phyloP scores from a whole-genome alignment of 345 rosid species.

The Boechera retrofracta region DNA sequence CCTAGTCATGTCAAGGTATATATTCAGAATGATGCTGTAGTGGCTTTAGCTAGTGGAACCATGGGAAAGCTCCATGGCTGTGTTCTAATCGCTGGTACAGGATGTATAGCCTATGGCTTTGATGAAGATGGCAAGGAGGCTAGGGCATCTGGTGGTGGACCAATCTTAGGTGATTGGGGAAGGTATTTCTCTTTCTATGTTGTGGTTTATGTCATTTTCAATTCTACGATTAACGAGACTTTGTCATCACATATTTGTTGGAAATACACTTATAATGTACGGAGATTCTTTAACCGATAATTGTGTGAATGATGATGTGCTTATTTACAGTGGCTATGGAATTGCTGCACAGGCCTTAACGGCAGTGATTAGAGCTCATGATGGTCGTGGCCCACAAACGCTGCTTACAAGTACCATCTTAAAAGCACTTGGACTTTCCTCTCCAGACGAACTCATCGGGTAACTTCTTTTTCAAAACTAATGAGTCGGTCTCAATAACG shows the following conservation, averaged over 20 bases:
- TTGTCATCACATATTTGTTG: slow-evolving; percentile 18
- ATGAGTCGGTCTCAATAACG: neutral
- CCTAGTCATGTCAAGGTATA: slow-evolving; percentile 75
- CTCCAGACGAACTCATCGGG: slow-evolving; percentile 68
- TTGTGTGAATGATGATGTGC: slow-evolving; percentile 27
- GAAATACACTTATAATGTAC: neutral
- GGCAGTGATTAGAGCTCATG: slow-evolving; percentile 86
- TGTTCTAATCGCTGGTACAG: slow-evolving; percentile 95
- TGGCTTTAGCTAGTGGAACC: slow-evolving; percentile 95
- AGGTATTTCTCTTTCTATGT: slow-evolving; percentile 52
- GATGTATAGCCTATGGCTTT: slow-evolving; percentile 88
- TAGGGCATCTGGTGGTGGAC: slow-evolving; percentile 94
- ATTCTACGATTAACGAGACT: neutral
- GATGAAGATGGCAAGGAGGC: slow-evolving; percentile 92
- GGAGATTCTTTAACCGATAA: neutral
- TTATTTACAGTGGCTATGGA: slow-evolving; percentile 66
- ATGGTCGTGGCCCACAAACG: slow-evolving; percentile 91
- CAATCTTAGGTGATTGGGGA: slow-evolving; percentile 96
- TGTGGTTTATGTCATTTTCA: too few relatives aligned
- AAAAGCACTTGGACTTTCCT: slow-evolving; percentile 69
- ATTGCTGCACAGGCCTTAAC: slow-evolving; percentile 95
- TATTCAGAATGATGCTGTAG: slow-evolving; percentile 91
- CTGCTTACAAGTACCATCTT: slow-evolving; percentile 69
- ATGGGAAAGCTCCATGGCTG: slow-evolving; percentile 96
- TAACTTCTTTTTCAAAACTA: slow-evolving; percentile 31